A percentile compares a stretch with the other conserved stretches of the same genome.
phyloP scores from a whole-genome alignment of 495 filamentous ascomycete species.

The Aspergillus carlsbadensis region DNA sequence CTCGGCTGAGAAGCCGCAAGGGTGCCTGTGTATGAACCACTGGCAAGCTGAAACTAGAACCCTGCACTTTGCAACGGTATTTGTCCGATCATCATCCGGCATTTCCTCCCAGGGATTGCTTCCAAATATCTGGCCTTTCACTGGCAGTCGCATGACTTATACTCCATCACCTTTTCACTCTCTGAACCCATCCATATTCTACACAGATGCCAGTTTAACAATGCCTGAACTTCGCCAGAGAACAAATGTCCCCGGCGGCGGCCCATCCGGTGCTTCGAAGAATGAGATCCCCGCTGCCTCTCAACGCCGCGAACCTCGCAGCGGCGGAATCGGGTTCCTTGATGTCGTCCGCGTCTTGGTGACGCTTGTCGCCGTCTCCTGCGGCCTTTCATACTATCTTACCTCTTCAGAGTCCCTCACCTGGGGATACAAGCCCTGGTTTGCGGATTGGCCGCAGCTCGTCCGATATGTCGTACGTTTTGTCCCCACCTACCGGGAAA shows the following conservation, averaged over 20 bases:
- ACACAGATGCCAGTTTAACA: conserved; percentile 3
- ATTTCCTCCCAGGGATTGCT: background rate
- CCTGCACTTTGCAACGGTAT: background rate
- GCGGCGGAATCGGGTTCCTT: conserved; percentile 50
- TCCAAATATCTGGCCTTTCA: conserved; percentile 7
- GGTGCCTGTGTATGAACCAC: too few relatives aligned
- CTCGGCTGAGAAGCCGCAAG: too few relatives aligned
- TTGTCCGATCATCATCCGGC: background rate
- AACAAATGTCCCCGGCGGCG: conserved; percentile 6
- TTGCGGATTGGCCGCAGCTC: conserved; percentile 59
- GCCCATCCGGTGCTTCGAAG: conserved; percentile 9
- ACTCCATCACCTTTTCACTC: background rate
- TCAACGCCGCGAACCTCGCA: conserved; percentile 12
- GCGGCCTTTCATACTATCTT: conserved; percentile 75
- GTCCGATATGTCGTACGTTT: conserved; percentile 59
- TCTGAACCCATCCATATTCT: background rate
- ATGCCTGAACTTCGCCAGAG: conserved; percentile 45
- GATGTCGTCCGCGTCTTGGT: conserved; percentile 76
- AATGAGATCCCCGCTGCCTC: background rate
- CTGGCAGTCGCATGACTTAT: background rate
- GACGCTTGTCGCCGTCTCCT: conserved; percentile 66
- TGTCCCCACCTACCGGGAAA: background rate
- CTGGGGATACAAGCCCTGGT: conserved; percentile 72
- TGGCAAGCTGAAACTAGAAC: conserved; percentile 1
- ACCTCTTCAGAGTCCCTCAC: conserved; percentile 65